phyloP scores from a whole-genome alignment of 73 alveolate genomes.

The Halteria grandinella region DNA sequence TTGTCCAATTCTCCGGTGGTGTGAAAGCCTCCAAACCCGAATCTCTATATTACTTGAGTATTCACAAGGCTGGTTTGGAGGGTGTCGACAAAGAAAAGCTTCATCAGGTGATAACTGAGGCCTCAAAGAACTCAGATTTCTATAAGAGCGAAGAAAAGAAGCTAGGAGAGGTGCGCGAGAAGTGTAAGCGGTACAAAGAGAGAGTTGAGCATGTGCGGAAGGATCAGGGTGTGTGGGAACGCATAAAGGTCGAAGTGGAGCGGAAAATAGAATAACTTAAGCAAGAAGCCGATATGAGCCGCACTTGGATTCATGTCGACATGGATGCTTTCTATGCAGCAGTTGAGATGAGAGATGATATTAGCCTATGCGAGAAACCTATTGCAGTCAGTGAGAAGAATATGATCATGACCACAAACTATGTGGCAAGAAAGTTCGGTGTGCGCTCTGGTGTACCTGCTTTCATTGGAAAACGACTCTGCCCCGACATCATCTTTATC shows the following conservation, averaged over 20 bases:
- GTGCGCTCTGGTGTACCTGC: constrained; percentile 89
- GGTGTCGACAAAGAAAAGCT: constrained; percentile 71
- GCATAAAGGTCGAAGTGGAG: constrained; percentile 40
- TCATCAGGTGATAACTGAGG: constrained; percentile 73
- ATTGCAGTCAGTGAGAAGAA: constrained; percentile 94
- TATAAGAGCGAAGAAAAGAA: constrained; percentile 69
- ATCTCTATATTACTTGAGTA: constrained; percentile 23
- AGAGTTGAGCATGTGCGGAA: constrained; percentile 46
- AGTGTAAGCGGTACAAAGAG: constrained; percentile 38
- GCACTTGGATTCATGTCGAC: constrained; percentile 81
- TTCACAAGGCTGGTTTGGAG: constrained; percentile 81
- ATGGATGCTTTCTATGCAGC: constrained; percentile 87
- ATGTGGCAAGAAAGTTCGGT: constrained; percentile 95
- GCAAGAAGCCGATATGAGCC: constrained; percentile 64
- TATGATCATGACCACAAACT: constrained; percentile 94
- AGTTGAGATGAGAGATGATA: constrained; percentile 81
- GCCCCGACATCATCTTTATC: constrained; percentile 48
- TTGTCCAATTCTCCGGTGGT: too few species aligned
- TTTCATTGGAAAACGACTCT: constrained; percentile 41
- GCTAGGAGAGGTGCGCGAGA: constrained; percentile 54
- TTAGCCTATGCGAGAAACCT: constrained; percentile 80
- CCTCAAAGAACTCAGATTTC: constrained; percentile 74
- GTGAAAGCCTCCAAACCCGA: too few species aligned
- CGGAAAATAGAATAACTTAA: constrained; percentile 29
- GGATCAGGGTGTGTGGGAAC: constrained; percentile 38